Conservation (phyloP, 2,329 filamentous ascomycete genomes). For the Westerdykella sp. region DNA sequence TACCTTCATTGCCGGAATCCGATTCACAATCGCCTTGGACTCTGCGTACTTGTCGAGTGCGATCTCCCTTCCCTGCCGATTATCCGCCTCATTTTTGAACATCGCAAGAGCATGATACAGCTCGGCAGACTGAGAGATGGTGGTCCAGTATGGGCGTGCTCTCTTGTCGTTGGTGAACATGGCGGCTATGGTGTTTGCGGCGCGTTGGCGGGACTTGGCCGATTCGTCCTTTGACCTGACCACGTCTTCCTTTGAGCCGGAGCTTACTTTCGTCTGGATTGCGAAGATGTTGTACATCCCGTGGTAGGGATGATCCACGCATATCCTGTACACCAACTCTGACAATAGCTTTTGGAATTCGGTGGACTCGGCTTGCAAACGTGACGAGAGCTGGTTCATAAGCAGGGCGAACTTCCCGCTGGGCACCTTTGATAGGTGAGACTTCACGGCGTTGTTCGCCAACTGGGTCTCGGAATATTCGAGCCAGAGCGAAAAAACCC, state of each 20-base stretch:
- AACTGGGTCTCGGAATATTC: conserved; percentile 70
- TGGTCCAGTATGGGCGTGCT: conserved; percentile 57
- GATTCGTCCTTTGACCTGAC: conserved; percentile 65
- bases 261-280: conserved; percentile 45
- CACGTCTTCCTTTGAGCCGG: conserved; percentile 44
- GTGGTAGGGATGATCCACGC: conserved; percentile 88
- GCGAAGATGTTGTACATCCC: conserved; percentile 97
- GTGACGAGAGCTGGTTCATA: conserved; percentile 96
- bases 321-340: conserved; percentile 73
- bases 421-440: conserved; percentile 66
- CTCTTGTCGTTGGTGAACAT: conserved; percentile 50
- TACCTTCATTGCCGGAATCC: conserved; percentile 60
- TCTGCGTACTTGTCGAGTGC: conserved; percentile 57
- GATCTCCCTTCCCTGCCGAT: conserved; percentile 62
- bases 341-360: conserved; percentile 72
- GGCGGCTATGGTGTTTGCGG: conserved; percentile 63
- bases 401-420: conserved; percentile 87
- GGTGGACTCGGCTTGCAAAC: conserved; percentile 64
- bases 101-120: conserved; percentile 58
- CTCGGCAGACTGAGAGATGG: conserved; percentile 68
- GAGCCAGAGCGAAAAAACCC: conserved; percentile 92
- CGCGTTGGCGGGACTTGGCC: conserved; percentile 65
- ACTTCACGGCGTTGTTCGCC: conserved; percentile 70
- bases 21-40: conserved; percentile 57
- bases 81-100: conserved; percentile 57